Evolutionary conservation across 164 flowering plant species (phyloP), one percentile per base, ranked within the genome.

Genomic region (Magnolia changhungtana): DNA sequence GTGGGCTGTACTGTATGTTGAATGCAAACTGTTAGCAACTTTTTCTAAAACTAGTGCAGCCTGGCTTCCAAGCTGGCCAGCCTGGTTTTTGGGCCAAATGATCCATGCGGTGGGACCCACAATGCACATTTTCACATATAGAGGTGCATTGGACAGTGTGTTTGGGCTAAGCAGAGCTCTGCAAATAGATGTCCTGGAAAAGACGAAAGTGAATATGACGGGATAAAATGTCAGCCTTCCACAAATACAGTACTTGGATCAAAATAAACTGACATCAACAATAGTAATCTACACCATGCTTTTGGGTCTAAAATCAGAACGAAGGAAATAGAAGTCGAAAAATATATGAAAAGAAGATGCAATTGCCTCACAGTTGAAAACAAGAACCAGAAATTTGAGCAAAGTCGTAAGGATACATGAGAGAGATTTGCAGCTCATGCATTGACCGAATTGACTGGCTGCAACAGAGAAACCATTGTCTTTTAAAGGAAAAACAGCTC

Each of bases 361-460:
- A 23, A 49, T 71, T 51, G n/a, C 73, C 55, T 73, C 76, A 64
- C 64, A 67, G 50, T 72, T 52, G 73, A 72, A 63, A 51, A 73
- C 19, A 59, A 51, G 51, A 73, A 64, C 23, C 55, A 71, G 65
- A 74, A 75, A 75, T 31, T 63, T n/a, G 24, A 72, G 63, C 71
- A 75, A 37, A 67, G 23, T 50, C 72, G 58, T 69, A 71, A 67
- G 73, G 51, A 31, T 75, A 71, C 74, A 69, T 50, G 50, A 73
- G 51, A 73, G 51, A 58, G 49, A 55, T 76, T 50, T 63, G 74
- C 78, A 79, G 75, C 74, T 79, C 1, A 45, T n/a, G 21, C 61
- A 13, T 11, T 55, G 65, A 63, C 55, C 73, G 71, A 55, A 63
- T 52, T 78, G 72, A 75, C 55, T 50, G 75, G 76, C 77, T 64